Evolutionary conservation across 441 rosid genomes (phyloP).

Genomic region (Sinapis alba): DNA sequence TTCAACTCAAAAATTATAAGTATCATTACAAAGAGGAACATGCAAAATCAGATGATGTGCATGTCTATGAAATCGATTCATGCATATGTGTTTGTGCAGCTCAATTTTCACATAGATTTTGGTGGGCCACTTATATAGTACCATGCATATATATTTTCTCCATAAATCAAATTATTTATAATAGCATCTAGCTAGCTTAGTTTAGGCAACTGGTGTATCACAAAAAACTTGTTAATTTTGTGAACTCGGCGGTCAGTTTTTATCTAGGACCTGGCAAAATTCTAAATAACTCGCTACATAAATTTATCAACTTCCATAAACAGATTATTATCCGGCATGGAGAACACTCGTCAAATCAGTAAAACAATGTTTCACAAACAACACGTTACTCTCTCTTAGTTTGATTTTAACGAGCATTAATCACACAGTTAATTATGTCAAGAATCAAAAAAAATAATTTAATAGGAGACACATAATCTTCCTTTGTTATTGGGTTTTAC

Average conservation of each 20-base stretch:
- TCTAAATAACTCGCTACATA: neutral
- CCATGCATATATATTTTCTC: neutral
- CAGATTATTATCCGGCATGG: neutral
- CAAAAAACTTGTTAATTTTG: neutral
- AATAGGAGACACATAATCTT: neutral
- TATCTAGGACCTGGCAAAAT: neutral
- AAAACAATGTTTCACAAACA: too few species aligned
- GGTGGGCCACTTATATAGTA: neutral
- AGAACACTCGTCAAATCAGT: neutral
- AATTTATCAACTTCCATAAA: neutral
- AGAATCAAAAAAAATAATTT: too few species aligned
- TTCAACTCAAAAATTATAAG: neutral
- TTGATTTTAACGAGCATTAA: too few species aligned
- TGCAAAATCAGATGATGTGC: neutral
- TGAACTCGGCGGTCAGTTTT: neutral
- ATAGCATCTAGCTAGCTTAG: neutral
- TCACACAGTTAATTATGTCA: too few species aligned
- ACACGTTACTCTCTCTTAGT: too few species aligned
- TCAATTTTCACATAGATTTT: neutral
- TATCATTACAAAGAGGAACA: neutral
- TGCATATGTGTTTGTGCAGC: neutral
- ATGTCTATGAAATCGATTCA: neutral
- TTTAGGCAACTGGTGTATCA: neutral
- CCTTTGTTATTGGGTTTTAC: neutral
- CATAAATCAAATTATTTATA: neutral